Evolutionary conservation across 2,329 filamentous ascomycete species (phyloP).

Genomic region (Bipolaris bicolor): DNA sequence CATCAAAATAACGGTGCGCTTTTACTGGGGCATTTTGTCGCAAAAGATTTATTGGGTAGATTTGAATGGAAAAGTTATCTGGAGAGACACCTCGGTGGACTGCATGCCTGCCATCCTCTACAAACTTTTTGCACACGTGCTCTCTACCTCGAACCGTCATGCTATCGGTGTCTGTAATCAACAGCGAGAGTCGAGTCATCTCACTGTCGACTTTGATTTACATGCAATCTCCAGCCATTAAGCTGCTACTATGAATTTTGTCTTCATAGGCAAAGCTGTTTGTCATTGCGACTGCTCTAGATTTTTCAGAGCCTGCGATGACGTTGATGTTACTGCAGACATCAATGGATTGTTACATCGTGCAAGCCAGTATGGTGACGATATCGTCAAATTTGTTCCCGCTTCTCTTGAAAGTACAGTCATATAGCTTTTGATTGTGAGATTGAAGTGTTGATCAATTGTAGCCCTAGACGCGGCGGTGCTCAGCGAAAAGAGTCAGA

Average conservation of each 20-base stretch:
- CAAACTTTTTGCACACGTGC: neutral
- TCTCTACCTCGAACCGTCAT: neutral
- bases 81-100: neutral
- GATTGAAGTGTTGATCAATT: neutral
- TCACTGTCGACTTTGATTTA: neutral
- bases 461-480: neutral
- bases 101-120: neutral
- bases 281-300: neutral
- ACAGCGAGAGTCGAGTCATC: constrained; percentile 1
- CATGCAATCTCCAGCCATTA: neutral
- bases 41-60: neutral
- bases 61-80: neutral
- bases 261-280: neutral
- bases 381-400: neutral
- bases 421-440: neutral
- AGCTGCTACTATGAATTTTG: neutral
- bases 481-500: neutral
- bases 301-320: neutral
- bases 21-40: neutral
- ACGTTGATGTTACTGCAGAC: constrained; percentile 1
- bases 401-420: neutral
- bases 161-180: neutral
- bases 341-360: neutral
- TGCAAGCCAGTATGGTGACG: neutral
- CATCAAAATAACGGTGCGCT: neutral